phyloP scores from a whole-genome alignment of 2,329 filamentous ascomycete genomes.

The Cladosporium sp. region DNA sequence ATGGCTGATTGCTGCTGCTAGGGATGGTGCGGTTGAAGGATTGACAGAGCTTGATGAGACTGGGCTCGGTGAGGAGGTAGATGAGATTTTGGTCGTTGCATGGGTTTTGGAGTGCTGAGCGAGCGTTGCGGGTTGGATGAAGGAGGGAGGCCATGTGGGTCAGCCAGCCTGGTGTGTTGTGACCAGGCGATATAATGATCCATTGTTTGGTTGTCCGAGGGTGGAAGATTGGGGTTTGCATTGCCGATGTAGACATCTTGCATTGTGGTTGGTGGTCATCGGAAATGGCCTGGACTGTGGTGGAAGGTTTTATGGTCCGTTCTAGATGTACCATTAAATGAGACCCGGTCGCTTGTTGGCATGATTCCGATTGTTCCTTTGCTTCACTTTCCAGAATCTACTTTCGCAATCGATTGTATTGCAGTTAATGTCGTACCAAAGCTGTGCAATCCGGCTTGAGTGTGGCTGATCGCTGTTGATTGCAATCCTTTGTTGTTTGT shows the following conservation, averaged over 20 bases:
- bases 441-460: no score
- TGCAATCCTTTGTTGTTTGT: no score
- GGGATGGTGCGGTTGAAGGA: background rate
- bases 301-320: background rate
- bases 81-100: background rate
- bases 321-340: no score
- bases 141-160: constrained; percentile 1
- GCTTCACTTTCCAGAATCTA: background rate
- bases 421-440: no score
- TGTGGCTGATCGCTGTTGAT: no score
- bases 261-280: background rate
- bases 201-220: background rate
- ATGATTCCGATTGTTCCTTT: background rate
- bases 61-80: background rate
- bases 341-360: no score
- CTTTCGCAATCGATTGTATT: background rate
- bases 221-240: background rate
- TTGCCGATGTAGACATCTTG: background rate
- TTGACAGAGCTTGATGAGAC: background rate
- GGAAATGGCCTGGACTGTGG: background rate
- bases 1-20: background rate
- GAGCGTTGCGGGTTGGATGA: background rate
- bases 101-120: background rate
- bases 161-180: background rate
- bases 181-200: background rate